Base-by-base conservation (phyloP, 2,329 filamentous ascomycete genomes). In the Aspergillus candidus region DNA sequence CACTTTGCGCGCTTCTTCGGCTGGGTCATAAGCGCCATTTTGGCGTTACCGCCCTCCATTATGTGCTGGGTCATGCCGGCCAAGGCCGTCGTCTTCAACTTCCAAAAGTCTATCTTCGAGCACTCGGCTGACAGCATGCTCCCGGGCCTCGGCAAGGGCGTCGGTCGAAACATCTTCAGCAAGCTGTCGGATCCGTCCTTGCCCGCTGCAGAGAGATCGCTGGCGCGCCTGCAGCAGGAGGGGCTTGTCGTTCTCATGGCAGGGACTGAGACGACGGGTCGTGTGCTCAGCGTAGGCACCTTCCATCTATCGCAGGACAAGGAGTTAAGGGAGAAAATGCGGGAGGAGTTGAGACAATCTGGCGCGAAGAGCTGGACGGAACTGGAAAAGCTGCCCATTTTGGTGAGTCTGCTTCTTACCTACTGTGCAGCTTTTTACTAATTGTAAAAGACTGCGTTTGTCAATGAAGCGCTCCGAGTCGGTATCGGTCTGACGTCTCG, bases 321-420 rank as follows among this genome's bases (percentile, higher is more conserved):
- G 18, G 35, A 38, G 0, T 45, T 62, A 4, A 35, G 53, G 5
- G 34, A 31, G 3, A 53, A 48, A 27, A 37, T 66, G 18, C 57
- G 55, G 0, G 43, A 38, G 11, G 63, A 69, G 41, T 48, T 67
- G 53, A 52, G 45, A 30, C 57, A 50, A 34, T 36, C 15, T 5
- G 55, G 50, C 10, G 49, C 49, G n/a, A 52, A 53, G 17, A 45
- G 52, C 5, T 60, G 56, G 57, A 33, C 50, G 2, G 56, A 67
- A 13, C 51, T 70, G 18, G 66, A 71, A 51, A 53, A 55, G 37
- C 44, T 70, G n/a, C 66, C 67, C 0, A 70, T 69, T 47, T 47
- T 71, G 44, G 63, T 66, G 40, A 43, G 57, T 45, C 8, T 27
- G 32, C 5, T 3, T 2, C 13, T 7, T 10, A 10, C 13, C 27